Percentiles rank a stretch among this genome's conserved stretches.
Evolutionary conservation across 371 early-diverging fungal species (phyloP).

Genomic region (Phascolomyces articulosus): DNA sequence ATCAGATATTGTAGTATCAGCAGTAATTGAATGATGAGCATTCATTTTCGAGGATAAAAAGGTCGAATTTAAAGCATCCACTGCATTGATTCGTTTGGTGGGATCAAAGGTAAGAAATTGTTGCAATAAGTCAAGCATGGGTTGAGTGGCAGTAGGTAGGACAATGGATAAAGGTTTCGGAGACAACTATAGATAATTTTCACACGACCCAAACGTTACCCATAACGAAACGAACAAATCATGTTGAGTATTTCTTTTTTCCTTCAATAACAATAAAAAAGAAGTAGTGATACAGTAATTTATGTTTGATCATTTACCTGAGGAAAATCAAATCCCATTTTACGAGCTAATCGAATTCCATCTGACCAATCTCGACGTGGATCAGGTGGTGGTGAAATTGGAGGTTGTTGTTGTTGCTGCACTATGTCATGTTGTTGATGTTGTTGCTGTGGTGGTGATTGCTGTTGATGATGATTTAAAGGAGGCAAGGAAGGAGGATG

Average conservation of each 20-base stretch:
- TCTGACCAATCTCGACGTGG: slow-evolving; percentile 69
- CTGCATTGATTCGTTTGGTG: slow-evolving; percentile 76
- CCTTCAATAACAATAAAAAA: too few relatives aligned
- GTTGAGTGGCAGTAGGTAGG: slow-evolving; percentile 65
- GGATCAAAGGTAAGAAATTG: slow-evolving; percentile 92
- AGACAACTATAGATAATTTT: slow-evolving; percentile 35
- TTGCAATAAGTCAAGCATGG: slow-evolving; percentile 75
- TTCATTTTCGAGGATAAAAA: too few relatives aligned
- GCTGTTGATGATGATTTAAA: neutral
- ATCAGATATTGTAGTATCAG: neutral
- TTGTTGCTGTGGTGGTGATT: too few relatives aligned
- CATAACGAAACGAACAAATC: too few relatives aligned
- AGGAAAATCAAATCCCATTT: slow-evolving; percentile 72
- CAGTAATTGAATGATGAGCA: neutral
- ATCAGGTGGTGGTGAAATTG: slow-evolving; percentile 16
- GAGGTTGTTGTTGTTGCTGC: slow-evolving; percentile 3
- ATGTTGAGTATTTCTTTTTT: too few relatives aligned
- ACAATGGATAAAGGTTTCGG: slow-evolving; percentile 61
- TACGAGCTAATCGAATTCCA: slow-evolving; percentile 64
- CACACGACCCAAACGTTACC: slow-evolving; percentile 10
- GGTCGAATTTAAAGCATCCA: slow-evolving; percentile 60
- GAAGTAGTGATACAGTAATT: too few relatives aligned
- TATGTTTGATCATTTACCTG: slow-evolving; percentile 21
- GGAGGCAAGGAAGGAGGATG: neutral
- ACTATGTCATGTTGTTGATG: slow-evolving; percentile 4